Percentiles rank a stretch among this genome's conserved stretches.
Evolutionary conservation across 2,329 filamentous ascomycete species (phyloP).

Genomic region (Stylonectria norvegica): DNA sequence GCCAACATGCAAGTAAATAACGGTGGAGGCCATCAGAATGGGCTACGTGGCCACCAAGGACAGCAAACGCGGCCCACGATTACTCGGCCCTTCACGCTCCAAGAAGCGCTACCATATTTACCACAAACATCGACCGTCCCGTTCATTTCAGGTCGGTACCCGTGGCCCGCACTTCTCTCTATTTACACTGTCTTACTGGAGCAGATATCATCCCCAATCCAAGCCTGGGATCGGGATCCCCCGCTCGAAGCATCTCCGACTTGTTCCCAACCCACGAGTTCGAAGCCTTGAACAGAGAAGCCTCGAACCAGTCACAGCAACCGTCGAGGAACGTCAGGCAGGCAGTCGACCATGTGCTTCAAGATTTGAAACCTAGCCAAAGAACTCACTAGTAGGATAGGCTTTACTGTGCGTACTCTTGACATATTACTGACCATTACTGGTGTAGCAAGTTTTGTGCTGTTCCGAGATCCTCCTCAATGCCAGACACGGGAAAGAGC

Average conservation of each 20-base stretch:
- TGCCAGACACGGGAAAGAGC: conserved; percentile 22
- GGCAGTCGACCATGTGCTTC: conserved; percentile 70
- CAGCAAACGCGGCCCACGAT: conserved; percentile 25
- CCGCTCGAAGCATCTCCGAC: conserved; percentile 48
- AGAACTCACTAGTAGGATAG: conserved; percentile 62
- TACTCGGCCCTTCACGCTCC: conserved; percentile 56
- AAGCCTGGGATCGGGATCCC: conserved; percentile 54
- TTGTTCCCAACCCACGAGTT: conserved; percentile 54
- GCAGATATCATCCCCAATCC: conserved; percentile 66
- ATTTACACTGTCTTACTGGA: conserved; percentile 13
- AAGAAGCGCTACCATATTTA: conserved; percentile 77
- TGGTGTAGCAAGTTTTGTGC: conserved; percentile 50
- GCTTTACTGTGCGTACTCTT: background rate
- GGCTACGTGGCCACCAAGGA: conserved; percentile 26
- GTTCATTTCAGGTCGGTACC: conserved; percentile 65
- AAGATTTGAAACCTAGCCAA: conserved; percentile 68
- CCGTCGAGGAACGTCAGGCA: conserved; percentile 68
- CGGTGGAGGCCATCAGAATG: conserved; percentile 34
- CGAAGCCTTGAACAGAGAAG: conserved; percentile 69
- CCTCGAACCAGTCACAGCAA: conserved; percentile 52
- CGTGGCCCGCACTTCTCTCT: background rate
- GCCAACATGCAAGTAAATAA: conserved; percentile 30
- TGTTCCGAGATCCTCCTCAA: conserved; percentile 23
- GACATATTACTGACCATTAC: conserved; percentile 28
- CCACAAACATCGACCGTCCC: conserved; percentile 78